phyloP scores from a whole-genome alignment of 345 rosid species.

The Eucalyptus guilfoylei region DNA sequence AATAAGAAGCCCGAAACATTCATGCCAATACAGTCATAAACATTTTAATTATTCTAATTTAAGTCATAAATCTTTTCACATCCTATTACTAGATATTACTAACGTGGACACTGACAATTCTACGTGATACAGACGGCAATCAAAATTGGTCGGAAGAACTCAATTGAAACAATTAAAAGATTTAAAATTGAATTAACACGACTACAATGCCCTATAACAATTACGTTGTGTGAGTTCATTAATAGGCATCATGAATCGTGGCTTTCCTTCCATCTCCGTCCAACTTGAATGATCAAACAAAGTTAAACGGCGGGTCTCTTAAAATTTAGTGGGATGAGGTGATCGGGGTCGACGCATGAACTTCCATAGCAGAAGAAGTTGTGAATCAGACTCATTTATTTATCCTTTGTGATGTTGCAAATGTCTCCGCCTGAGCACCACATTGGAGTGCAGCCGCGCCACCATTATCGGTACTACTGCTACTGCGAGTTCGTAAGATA shows the following conservation, averaged over 20 bases:
- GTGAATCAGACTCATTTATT: neutral
- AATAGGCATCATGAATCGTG: neutral
- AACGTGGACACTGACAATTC: accelerated
- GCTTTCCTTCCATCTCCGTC: neutral
- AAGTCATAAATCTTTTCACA: too few relatives aligned
- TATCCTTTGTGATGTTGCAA: neutral
- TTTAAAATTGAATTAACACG: too few relatives aligned
- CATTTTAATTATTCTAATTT: accelerated
- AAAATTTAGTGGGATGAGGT: neutral
- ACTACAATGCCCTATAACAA: neutral
- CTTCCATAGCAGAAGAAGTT: neutral
- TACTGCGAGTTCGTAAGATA: neutral
- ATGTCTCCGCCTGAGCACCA: neutral
- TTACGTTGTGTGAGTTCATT: neutral
- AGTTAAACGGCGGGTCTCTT: neutral
- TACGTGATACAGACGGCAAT: accelerated
- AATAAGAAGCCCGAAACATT: too few relatives aligned
- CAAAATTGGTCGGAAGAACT: accelerated
- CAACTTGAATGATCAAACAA: neutral
- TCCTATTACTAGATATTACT: accelerated
- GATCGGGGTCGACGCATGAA: neutral
- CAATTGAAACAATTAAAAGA: too few relatives aligned
- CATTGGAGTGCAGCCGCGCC: neutral
- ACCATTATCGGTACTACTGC: neutral
- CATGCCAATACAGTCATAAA: accelerated